Evolutionary conservation across 2,329 filamentous ascomycete species (phyloP), one percentile per base, ranked within the genome.

Genomic region (Fusarium sororula): DNA sequence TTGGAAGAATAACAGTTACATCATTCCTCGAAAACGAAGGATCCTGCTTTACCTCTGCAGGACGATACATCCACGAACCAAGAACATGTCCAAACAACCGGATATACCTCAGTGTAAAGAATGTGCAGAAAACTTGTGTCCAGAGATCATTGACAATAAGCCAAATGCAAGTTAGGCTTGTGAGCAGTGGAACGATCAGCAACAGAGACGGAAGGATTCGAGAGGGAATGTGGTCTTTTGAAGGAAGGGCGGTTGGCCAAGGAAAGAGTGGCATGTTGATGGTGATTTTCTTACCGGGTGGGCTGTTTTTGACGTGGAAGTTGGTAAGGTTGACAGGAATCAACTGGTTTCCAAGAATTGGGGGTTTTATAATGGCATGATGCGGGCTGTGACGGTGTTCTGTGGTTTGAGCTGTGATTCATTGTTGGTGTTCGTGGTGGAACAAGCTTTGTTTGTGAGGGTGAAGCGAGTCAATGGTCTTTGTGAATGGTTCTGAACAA

Each of bases 1-100:
- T 90, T 0, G 88, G 87, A 6, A 90, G 76, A 51, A 90, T 81
- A 26, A 89, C 84, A 0, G 87, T 87, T 56, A 86, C 84, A 42
- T 90, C 85, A 4, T 66, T 57, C 7, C 77, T 73, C 11, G 68
- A 74, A 68, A 84, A 83, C 0, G 56, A 75, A 0, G 85, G 83
- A 6, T 79, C 74, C 0, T 24, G 32, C 0, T 70, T 75, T 1
- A 80, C 66, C 0, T 78, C 72, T 0, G 80, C 74, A 9, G 87
- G 82, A 0, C 74, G 74, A 70, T 88, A 88, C 1, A 79, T 51
- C 70, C 79, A 83, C 55, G 82, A 86, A 0, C 81, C 82, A 3
- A 85, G 32, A 4, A 84, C 57, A 73, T 87, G 83, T 35, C 85
- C 82, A 0, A 87, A 44, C 1, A 88, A 80, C 5, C 87, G 84